A percentile compares a stretch with the other conserved stretches of the same genome.
Conservation (phyloP, 495 filamentous ascomycete species). For the Entonaema liquescens region DNA sequence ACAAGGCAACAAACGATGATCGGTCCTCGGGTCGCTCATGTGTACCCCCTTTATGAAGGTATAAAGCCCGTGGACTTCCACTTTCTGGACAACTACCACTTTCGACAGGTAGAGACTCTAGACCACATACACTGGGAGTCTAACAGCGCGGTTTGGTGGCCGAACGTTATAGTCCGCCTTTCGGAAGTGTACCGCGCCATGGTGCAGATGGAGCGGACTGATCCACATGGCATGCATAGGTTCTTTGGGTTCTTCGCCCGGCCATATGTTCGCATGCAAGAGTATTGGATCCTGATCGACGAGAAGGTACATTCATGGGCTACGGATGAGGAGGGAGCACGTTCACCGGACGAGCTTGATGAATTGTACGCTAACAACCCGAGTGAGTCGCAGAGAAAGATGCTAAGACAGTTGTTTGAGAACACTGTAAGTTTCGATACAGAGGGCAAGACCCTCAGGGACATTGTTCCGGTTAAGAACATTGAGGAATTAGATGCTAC, state of each 20-base stretch:
- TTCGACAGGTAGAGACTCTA: not conserved
- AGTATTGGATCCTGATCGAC: conserved; percentile 16
- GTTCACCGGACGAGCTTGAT: too few species aligned
- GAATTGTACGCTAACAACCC: too few species aligned
- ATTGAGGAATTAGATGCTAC: not conserved
- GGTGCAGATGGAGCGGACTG: not conserved
- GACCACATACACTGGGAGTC: not conserved
- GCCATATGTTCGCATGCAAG: conserved; percentile 10
- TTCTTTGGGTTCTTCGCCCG: conserved; percentile 20
- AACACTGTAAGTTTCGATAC: not conserved
- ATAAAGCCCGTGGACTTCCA: conserved; percentile 12
- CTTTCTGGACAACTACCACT: conserved; percentile 13
- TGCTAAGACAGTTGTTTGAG: not conserved
- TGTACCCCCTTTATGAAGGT: conserved; percentile 10
- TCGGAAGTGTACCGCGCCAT: conserved; percentile 9
- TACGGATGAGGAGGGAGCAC: too few species aligned
- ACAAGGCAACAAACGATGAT: not conserved
- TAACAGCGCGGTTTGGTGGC: conserved; percentile 1
- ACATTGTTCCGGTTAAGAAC: not conserved
- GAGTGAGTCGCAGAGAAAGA: not conserved
- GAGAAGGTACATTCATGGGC: not conserved
- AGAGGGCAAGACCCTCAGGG: not conserved
- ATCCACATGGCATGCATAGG: not conserved
- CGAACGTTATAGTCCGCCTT: conserved; percentile 10
- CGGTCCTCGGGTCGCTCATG: not conserved